Conservation (phyloP, 345 rosid genomes). For the Chamaenerion angustifolium region DNA sequence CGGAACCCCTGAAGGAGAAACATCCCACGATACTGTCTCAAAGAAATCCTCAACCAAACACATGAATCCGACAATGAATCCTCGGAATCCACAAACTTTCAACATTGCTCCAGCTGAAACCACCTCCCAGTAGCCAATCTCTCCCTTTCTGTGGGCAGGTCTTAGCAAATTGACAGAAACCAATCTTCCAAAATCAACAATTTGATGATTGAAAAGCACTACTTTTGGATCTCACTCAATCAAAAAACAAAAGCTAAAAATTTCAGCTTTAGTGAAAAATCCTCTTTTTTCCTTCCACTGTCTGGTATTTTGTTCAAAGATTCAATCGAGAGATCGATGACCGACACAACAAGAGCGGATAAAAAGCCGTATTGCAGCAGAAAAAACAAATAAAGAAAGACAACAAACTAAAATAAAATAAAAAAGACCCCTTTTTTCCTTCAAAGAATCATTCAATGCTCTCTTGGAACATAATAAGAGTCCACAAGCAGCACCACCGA, state of each 20-base stretch:
- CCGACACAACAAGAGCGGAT: conserved; percentile 19
- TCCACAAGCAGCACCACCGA: conserved; percentile 7
- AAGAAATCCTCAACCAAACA: too few relatives aligned
- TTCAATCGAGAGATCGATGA: conserved; percentile 32
- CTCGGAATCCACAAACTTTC: conserved; percentile 11
- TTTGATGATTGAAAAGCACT: neutral
- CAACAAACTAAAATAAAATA: neutral
- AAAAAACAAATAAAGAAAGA: neutral
- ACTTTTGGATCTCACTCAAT: neutral
- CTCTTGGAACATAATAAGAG: conserved; percentile 7
- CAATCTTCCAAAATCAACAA: conserved; percentile 3
- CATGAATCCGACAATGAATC: neutral
- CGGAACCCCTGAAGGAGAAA: conserved; percentile 9
- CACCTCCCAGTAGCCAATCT: neutral
- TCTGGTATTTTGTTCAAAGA: conserved; percentile 14
- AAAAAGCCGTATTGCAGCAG: neutral
- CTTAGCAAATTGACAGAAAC: neutral
- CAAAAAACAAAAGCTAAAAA: conserved; percentile 1
- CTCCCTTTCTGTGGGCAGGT: neutral
- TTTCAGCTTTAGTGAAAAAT: conserved; percentile 6
- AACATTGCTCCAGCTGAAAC: conserved; percentile 11
- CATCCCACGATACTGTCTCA: neutral
- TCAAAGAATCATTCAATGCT: conserved; percentile 16
- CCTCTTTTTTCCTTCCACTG: conserved; percentile 8
- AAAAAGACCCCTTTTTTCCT: neutral